Percentiles rank a stretch among this genome's conserved stretches.
phyloP scores from a whole-genome alignment of 2,329 filamentous ascomycete genomes.

The Colletotrichum ledebouriae region DNA sequence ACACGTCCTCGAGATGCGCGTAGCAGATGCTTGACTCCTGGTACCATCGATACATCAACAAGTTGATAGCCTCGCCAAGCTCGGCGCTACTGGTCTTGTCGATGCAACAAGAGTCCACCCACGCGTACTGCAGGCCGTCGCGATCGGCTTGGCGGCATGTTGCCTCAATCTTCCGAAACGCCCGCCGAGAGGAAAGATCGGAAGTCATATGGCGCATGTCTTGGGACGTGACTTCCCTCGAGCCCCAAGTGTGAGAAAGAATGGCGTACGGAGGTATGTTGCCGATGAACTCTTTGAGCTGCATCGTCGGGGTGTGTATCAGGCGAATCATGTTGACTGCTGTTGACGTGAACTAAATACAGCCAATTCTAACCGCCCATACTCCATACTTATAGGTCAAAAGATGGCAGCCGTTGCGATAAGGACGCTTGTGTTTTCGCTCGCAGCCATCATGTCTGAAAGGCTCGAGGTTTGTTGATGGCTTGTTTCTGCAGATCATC shows the following conservation, averaged over 20 bases:
- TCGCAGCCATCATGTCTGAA: no score
- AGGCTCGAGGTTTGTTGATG: no score
- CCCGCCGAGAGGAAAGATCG: neutral
- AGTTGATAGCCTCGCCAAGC: conserved; percentile 49
- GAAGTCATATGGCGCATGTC: neutral
- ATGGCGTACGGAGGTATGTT: conserved; percentile 12
- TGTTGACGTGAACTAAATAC: neutral
- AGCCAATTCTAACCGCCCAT: no score
- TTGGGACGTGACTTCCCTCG: neutral
- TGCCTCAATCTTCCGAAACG: conserved; percentile 5
- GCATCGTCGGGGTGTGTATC: conserved; percentile 21
- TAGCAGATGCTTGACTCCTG: conserved; percentile 51
- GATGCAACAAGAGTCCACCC: conserved; percentile 55
- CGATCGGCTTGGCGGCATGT: conserved; percentile 4
- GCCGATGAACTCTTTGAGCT: conserved; percentile 29
- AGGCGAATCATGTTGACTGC: conserved; percentile 19
- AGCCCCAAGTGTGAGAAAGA: conserved; percentile 18
- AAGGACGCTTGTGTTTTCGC: no score
- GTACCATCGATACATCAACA: conserved; percentile 52
- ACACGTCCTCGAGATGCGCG: conserved; percentile 49
- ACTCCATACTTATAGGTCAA: no score
- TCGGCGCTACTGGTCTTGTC: conserved; percentile 52
- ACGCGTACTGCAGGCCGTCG: conserved; percentile 47
- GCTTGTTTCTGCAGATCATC: no score
- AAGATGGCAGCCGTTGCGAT: no score